Conservation (phyloP, 1,139 yeast species). For the Lodderomyces margitis region DNA sequence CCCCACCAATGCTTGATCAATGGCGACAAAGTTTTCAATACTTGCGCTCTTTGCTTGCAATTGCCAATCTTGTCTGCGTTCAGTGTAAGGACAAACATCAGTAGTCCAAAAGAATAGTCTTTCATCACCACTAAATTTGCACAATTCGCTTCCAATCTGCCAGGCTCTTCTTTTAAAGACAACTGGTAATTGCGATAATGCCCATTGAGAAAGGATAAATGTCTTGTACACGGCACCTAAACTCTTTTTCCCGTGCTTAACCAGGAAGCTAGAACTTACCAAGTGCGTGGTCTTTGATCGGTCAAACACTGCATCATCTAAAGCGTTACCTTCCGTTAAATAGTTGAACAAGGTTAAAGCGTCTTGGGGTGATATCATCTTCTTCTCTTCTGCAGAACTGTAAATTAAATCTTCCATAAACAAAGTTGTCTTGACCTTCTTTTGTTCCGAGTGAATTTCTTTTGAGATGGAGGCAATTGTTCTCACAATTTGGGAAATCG, state of each 20-base stretch:
- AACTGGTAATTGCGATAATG: constrained; percentile 31
- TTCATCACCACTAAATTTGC: constrained; percentile 28
- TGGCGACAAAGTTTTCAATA: constrained; percentile 43
- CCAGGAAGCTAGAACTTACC: constrained; percentile 23
- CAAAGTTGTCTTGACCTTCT: constrained; percentile 24
- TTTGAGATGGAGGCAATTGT: constrained; percentile 20
- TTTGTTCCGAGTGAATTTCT: constrained; percentile 20
- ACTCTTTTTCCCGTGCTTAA: constrained; percentile 33
- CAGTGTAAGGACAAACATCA: constrained; percentile 29
- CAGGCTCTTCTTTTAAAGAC: constrained; percentile 35
- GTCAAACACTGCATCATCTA: constrained; percentile 31
- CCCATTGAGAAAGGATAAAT: constrained; percentile 46
- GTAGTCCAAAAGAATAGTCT: constrained; percentile 29
- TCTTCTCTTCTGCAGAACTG: constrained; percentile 36
- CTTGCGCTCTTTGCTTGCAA: constrained; percentile 46
- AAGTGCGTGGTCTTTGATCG: constrained; percentile 4
- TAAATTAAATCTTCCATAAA: constrained; percentile 40
- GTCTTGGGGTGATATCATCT: constrained; percentile 62
- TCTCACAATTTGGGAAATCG: constrained; percentile 24
- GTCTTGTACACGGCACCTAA: constrained; percentile 38
- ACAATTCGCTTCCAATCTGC: constrained; percentile 27
- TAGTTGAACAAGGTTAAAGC: constrained; percentile 46
- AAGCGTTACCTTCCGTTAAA: constrained; percentile 26
- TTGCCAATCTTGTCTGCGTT: constrained; percentile 43
- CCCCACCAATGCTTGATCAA: constrained; percentile 55